Evolutionary conservation across 495 filamentous ascomycete species (phyloP), one percentile per base, ranked within the genome.

Genomic region (Cercophora newfieldiana): DNA sequence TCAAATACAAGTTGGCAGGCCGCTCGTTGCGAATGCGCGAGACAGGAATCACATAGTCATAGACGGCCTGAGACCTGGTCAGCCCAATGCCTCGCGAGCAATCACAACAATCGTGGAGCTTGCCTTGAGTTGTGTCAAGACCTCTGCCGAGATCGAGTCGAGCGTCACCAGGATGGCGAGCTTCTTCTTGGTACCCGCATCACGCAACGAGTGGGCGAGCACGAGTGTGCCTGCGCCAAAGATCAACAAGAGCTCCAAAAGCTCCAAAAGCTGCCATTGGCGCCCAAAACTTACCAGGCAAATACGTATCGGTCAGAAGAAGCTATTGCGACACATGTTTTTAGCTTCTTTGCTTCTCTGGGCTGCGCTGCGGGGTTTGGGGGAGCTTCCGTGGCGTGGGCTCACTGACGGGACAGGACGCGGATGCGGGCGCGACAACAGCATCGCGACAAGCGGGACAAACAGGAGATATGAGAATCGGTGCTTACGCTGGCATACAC

Each of bases 141-240:
- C 92, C 22, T 86, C 87, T 21, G 84, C 75, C 21, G 87, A 88
- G 59, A 98, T 80, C 29, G 79, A 88, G 67, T 94, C 92, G 28
- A 89, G 82, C 14, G 92, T 96, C 72, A 92, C 88, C 59, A 98
- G 82, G 70, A 90, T 88, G 56, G 91, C 92, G 67, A 99, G 83
- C 80, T 90, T 94, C 80, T 92, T 95, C 61, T 79, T 88, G 28
- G 95, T 92, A 59, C 92, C 91, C 71, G 88, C 90, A 89, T 98
- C 96, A 78, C 91, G 91, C 58, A 99, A 81, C 37, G 95, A 97
- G 81, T 97, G 93, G 61, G 92, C 94, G 65, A 99, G 86, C 31
- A 99, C 94, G 65, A 94, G 87, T 63, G 94, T 94, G 75, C 95
- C 93, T 94, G 76, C 30, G 58, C 62, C 48, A 47, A 3, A 21